Evolutionary conservation across 1,139 yeast species (phyloP).

Genomic region (Hyphopichia buzzinii): DNA sequence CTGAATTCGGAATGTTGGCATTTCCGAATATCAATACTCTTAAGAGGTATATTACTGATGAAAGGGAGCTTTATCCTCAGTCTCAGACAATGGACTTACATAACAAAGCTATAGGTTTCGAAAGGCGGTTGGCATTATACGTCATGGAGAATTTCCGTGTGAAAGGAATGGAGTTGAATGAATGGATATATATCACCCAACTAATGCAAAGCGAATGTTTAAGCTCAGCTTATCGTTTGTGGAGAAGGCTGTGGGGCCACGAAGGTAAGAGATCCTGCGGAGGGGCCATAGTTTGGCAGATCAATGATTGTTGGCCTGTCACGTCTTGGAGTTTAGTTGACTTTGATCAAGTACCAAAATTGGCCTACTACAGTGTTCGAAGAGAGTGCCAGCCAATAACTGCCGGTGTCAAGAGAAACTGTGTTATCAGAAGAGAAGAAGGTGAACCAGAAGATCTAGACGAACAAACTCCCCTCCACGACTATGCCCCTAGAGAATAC

Average conservation of each 20-base stretch:
- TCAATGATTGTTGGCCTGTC: slow-evolving; percentile 53
- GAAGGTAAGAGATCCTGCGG: slow-evolving; percentile 30
- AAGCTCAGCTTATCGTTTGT: slow-evolving; percentile 43
- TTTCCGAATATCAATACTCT: slow-evolving; percentile 32
- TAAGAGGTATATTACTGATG: slow-evolving; percentile 28
- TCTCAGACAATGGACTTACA: slow-evolving; percentile 37
- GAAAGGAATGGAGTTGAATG: slow-evolving; percentile 26
- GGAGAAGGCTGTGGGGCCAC: slow-evolving; percentile 47
- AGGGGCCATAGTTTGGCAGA: slow-evolving; percentile 50
- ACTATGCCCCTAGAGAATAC: slow-evolving; percentile 19
- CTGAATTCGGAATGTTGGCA: slow-evolving; percentile 49
- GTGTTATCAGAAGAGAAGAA: neutral
- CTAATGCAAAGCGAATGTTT: slow-evolving; percentile 50
- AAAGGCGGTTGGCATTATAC: slow-evolving; percentile 41
- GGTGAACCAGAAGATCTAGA: slow-evolving; percentile 2
- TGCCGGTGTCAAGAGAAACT: slow-evolving; percentile 34
- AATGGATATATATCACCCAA: slow-evolving; percentile 50
- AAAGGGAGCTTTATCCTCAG: slow-evolving; percentile 34
- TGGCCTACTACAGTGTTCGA: slow-evolving; percentile 45
- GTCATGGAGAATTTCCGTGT: slow-evolving; percentile 42
- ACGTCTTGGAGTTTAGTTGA: slow-evolving; percentile 48
- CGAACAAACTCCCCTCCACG: slow-evolving; percentile 13
- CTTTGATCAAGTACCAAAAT: slow-evolving; percentile 37
- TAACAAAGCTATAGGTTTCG: slow-evolving; percentile 45
- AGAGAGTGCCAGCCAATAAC: slow-evolving; percentile 37